phyloP scores from a whole-genome alignment of 108 stramenopile species.

The Nitzschia putrida region DNA sequence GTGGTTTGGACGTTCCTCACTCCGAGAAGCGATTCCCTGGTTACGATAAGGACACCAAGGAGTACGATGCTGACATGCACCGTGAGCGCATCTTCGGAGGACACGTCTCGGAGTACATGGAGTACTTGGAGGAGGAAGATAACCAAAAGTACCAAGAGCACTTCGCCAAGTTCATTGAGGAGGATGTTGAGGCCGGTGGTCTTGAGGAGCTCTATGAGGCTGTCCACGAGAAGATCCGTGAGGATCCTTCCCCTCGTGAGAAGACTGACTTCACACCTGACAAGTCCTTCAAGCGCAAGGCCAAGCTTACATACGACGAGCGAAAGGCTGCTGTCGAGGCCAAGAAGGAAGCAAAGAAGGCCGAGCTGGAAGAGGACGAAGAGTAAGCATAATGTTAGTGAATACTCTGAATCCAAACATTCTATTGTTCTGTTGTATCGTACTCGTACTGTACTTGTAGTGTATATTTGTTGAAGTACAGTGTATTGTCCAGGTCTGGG shows the following conservation, averaged over 20 bases:
- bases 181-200: slow-evolving; percentile 82
- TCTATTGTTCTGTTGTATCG: not conserved
- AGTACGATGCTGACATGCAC: slow-evolving; percentile 97
- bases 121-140: slow-evolving; percentile 97
- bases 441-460: not conserved
- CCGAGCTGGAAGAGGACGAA: slow-evolving; percentile 87
- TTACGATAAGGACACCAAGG: slow-evolving; percentile 96
- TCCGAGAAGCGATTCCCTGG: slow-evolving; percentile 99
- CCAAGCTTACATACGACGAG: slow-evolving; percentile 89
- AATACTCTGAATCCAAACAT: not conserved
- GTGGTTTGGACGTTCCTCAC: slow-evolving; percentile 97
- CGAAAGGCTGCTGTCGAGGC: slow-evolving; percentile 90
- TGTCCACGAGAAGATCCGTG: slow-evolving; percentile 96
- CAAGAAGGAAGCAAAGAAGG: slow-evolving; percentile 95
- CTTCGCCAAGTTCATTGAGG: slow-evolving; percentile 83
- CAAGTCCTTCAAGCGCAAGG: slow-evolving; percentile 92
- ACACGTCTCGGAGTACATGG: slow-evolving; percentile 97
- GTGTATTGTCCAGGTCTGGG: no score
- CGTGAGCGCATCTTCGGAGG: slow-evolving; percentile 97
- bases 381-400: not conserved
- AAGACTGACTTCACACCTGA: slow-evolving; percentile 88
- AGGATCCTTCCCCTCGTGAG: slow-evolving; percentile 86
- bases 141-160: slow-evolving; percentile 92
- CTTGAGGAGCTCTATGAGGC: slow-evolving; percentile 88
- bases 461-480: not conserved